These are phyloP conservation scores for Pueraria montana DNA, from an alignment of 306 rosid genomes.

Conservation along the genomic window DNA sequence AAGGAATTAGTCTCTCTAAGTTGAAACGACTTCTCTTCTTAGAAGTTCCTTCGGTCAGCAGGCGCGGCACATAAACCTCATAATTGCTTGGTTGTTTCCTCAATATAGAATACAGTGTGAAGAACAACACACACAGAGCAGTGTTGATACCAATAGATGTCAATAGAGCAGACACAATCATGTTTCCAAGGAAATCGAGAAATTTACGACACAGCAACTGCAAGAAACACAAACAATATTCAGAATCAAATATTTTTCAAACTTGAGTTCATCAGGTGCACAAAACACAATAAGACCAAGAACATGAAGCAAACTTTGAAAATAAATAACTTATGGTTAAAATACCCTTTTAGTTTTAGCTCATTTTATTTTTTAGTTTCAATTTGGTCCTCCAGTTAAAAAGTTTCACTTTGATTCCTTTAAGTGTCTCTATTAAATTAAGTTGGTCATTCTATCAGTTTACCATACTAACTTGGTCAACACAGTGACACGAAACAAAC, in stretches of 20 bases:
- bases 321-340: not conserved
- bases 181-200: slow-evolving; percentile 45
- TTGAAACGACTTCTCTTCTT: slow-evolving; percentile 62
- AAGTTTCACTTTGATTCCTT: not conserved
- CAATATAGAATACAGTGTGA: slow-evolving; percentile 75
- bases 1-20: slow-evolving; percentile 84
- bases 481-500: no score
- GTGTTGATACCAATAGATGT: slow-evolving; percentile 90
- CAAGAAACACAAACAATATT: slow-evolving; percentile 41
- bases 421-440: not conserved
- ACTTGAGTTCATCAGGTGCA: not conserved
- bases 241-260: slow-evolving; percentile 8
- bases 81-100: slow-evolving; percentile 83
- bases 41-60: slow-evolving; percentile 75
- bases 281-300: slow-evolving; percentile 13
- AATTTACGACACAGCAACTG: slow-evolving; percentile 36
- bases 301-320: slow-evolving; percentile 1
- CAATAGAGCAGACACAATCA: slow-evolving; percentile 88
- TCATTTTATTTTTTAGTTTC: not conserved
- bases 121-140: slow-evolving; percentile 81
- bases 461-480: not conserved
- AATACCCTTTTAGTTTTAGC: not conserved
- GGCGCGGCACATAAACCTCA: slow-evolving; percentile 76
- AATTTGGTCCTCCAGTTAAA: not conserved
- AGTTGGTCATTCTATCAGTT: not conserved